These are phyloP conservation scores for Gypsophila paniculata DNA, from an alignment of 179 eudicot species.

Conservation along the genomic window DNA sequence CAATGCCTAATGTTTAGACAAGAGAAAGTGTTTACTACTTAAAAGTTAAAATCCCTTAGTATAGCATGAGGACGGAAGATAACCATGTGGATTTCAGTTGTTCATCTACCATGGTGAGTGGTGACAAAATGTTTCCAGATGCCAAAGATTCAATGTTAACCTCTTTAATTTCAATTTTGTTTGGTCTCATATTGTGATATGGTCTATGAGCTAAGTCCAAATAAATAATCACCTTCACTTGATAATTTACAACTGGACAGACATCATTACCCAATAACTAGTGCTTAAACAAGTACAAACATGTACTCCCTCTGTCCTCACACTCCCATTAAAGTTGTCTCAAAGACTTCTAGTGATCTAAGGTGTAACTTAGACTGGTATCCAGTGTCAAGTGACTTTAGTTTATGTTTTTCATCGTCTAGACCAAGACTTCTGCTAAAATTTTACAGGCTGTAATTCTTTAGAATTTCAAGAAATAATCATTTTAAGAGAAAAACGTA, in stretches of 20 bases:
- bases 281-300: conserved; percentile 1
- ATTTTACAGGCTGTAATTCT: background rate
- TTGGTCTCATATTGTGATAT: background rate
- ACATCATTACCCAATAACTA: background rate
- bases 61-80: conserved; percentile 4
- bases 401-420: background rate
- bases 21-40: background rate
- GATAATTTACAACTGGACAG: too few relatives aligned
- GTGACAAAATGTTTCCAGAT: background rate
- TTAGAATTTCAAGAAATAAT: background rate
- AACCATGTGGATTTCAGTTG: conserved; percentile 2
- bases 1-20: background rate
- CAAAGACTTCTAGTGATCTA: too few relatives aligned
- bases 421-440: background rate
- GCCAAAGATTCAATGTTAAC: background rate
- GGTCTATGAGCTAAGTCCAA: background rate
- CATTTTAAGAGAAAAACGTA: background rate
- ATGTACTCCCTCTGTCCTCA: background rate
- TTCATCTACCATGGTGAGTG: background rate
- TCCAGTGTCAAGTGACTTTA: background rate
- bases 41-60: background rate
- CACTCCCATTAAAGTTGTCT: too few relatives aligned
- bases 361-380: background rate
- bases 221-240: background rate
- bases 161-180: background rate